These are phyloP conservation scores for Endocladia muricata DNA, from an alignment of 31 red algal species.

Conservation along the genomic window DNA sequence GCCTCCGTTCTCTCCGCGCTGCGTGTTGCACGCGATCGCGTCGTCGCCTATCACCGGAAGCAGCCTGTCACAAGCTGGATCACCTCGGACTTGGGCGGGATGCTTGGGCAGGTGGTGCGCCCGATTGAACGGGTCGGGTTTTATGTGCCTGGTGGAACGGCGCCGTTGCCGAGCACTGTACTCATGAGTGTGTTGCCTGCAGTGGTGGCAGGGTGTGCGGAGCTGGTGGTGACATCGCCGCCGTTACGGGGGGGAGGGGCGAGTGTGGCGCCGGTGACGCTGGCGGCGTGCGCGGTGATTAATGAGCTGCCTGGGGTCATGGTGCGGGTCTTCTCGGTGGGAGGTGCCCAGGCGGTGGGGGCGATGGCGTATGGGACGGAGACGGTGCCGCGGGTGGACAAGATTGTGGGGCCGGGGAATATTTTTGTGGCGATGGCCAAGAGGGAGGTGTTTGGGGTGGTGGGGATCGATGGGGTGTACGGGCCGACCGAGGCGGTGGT, in stretches of 20 bases:
- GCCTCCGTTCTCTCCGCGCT: constrained; percentile 37
- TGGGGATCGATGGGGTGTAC: constrained; percentile 89
- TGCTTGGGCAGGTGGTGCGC: constrained; percentile 72
- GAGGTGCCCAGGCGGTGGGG: constrained; percentile 90
- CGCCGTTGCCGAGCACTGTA: constrained; percentile 82
- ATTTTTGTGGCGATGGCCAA: constrained; percentile 95
- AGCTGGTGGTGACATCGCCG: constrained; percentile 68
- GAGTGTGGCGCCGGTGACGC: constrained; percentile 53
- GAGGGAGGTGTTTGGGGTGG: constrained; percentile 77
- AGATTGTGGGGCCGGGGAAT: constrained; percentile 98
- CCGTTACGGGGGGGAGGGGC: constrained; percentile 45
- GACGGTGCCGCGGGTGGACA: constrained; percentile 85
- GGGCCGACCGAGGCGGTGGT: constrained; percentile 93
- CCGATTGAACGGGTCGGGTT: constrained; percentile 91
- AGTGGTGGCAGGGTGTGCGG: constrained; percentile 67
- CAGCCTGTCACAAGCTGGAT: constrained; percentile 86
- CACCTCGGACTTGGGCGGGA: constrained; percentile 74
- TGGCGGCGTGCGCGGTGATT: constrained; percentile 62
- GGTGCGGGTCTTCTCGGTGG: constrained; percentile 78
- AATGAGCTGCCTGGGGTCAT: constrained; percentile 47
- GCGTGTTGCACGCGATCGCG: constrained; percentile 60
- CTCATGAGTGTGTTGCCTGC: constrained; percentile 90
- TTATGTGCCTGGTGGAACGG: constrained; percentile 96
- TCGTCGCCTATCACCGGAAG: constrained; percentile 66
- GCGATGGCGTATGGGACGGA: constrained; percentile 96